These are phyloP conservation scores for Neurospora sp. DNA, from an alignment of 495 filamentous ascomycete genomes.

Conservation along the genomic window DNA sequence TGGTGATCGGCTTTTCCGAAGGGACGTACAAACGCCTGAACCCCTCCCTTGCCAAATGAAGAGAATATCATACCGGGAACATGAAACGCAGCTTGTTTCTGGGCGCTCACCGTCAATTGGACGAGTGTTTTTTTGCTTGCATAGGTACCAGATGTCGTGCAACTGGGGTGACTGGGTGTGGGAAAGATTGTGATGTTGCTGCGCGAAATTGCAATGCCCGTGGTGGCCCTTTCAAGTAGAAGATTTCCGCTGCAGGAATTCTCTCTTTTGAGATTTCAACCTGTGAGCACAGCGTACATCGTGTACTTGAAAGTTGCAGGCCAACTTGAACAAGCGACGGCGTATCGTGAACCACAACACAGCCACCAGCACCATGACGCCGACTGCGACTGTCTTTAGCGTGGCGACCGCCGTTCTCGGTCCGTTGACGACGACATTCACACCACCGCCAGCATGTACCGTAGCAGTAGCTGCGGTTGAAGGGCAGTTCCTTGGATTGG, in stretches of 20 bases:
- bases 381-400: not conserved
- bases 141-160: not conserved
- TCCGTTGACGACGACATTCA: slow-evolving; percentile 27
- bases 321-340: not conserved
- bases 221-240: not conserved
- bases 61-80: not conserved
- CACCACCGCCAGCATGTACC: slow-evolving; percentile 21
- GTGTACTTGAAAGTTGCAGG: not conserved
- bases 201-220: not conserved
- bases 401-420: slow-evolving; percentile 22
- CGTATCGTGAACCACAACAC: not conserved
- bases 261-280: not conserved
- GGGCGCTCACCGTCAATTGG: not conserved
- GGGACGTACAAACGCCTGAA: not conserved
- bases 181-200: not conserved
- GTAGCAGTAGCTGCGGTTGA: slow-evolving; percentile 13
- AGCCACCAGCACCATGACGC: not conserved
- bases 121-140: not conserved
- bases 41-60: not conserved
- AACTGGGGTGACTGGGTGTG: not conserved
- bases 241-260: not conserved
- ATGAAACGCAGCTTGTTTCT: not conserved
- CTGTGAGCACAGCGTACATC: not conserved
- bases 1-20: not conserved
- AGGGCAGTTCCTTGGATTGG: slow-evolving; percentile 11